Percentiles rank a stretch among this genome's conserved stretches.
phyloP scores from a whole-genome alignment of 202 grass and related monocot genomes.

The Digitaria exilis region DNA sequence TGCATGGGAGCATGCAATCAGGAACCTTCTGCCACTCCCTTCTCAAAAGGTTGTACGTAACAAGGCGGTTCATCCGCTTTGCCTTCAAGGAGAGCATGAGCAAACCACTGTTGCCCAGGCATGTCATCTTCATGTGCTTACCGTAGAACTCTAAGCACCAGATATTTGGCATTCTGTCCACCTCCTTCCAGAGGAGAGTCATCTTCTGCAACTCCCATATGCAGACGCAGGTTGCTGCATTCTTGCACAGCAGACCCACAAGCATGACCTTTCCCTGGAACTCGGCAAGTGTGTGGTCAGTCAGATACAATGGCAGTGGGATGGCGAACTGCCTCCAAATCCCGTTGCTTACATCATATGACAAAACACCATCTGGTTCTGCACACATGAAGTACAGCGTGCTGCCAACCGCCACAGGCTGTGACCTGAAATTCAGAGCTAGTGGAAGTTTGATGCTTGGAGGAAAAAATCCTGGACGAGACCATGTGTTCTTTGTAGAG shows the following conservation, averaged over 20 bases:
- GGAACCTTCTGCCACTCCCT: constrained; percentile 93
- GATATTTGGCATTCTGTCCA: constrained; percentile 99
- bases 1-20: constrained; percentile 62
- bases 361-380: constrained; percentile 95
- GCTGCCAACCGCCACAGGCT: constrained; percentile 70
- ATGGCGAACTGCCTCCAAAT: constrained; percentile 88
- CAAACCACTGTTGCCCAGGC: constrained; percentile 92
- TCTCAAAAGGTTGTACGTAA: constrained; percentile 70
- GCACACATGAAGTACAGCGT: constrained; percentile 90
- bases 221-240: constrained; percentile 88
- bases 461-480: constrained; percentile 56
- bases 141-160: constrained; percentile 98
- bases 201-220: constrained; percentile 99
- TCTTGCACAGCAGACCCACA: constrained; percentile 87
- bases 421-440: constrained; percentile 92
- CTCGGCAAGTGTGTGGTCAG: constrained; percentile 79
- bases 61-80: constrained; percentile 72
- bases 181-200: constrained; percentile 99
- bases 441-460: constrained; percentile 78
- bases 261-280: constrained; percentile 87
- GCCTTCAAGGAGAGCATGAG: constrained; percentile 95
- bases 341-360: constrained; percentile 69
- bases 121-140: constrained; percentile 97
- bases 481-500: constrained; percentile 68
- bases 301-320: constrained; percentile 75